Conservation (phyloP, 352 stramenopile genomes). For the Phytopythium sindhum region DNA sequence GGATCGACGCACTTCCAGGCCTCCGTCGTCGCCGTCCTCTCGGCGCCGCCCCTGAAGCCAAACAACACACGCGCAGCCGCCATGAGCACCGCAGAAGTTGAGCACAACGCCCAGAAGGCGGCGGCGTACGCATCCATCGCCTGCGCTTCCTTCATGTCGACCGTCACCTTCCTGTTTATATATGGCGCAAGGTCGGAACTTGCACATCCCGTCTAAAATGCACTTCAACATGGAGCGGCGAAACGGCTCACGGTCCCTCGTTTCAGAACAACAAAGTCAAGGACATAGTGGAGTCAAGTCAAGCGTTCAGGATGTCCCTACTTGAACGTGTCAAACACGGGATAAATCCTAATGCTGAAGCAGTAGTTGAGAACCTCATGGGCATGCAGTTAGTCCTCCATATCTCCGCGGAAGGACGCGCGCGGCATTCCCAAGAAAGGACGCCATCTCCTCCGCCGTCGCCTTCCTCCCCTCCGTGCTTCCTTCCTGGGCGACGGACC, state of each 20-base stretch:
- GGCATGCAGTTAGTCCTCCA: too few relatives aligned
- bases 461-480: neutral
- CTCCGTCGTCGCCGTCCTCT: constrained; percentile 11
- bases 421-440: too few relatives aligned
- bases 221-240: constrained; percentile 1
- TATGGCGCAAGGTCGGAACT: neutral
- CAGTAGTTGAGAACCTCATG: too few relatives aligned
- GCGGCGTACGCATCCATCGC: neutral
- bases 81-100: neutral
- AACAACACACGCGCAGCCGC: neutral
- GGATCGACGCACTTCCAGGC: constrained; percentile 38
- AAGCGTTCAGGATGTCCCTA: neutral
- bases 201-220: too few relatives aligned
- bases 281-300: neutral
- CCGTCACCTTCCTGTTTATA: neutral
- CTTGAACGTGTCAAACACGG: neutral
- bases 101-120: too few relatives aligned
- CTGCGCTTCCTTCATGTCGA: neutral
- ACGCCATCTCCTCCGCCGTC: neutral
- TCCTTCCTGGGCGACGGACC: neutral
- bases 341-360: too few relatives aligned
- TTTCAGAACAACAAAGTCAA: neutral
- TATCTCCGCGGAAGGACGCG: too few relatives aligned
- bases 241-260: constrained; percentile 4
- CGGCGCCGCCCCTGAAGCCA: neutral